These are phyloP conservation scores for Nitzschia palea DNA, from an alignment of 108 stramenopile genomes.

Conservation along the genomic window DNA sequence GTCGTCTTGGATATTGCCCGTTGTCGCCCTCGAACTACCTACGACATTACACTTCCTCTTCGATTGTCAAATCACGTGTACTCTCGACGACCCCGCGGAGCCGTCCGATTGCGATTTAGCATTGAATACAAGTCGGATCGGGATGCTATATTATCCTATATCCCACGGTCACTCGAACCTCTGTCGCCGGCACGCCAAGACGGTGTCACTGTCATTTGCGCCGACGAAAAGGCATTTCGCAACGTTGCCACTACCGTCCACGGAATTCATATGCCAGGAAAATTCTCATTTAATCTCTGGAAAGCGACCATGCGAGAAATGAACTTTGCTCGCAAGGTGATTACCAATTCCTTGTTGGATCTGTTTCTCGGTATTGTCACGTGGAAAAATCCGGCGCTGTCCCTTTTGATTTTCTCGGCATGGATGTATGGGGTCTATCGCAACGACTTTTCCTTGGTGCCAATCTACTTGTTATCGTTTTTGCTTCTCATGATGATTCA, in stretches of 20 bases:
- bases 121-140: constrained; percentile 58
- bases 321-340: constrained; percentile 36
- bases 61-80: constrained; percentile 59
- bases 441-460: constrained; percentile 48
- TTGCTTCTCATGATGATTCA: constrained; percentile 46
- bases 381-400: constrained; percentile 51
- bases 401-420: constrained; percentile 47
- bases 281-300: constrained; percentile 39
- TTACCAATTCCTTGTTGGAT: constrained; percentile 13
- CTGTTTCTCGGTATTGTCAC: constrained; percentile 33
- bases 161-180: constrained; percentile 25
- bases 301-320: constrained; percentile 56
- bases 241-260: constrained; percentile 71
- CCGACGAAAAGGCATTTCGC: constrained; percentile 62
- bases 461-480: constrained; percentile 45
- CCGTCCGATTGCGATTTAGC: constrained; percentile 61
- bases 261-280: constrained; percentile 61
- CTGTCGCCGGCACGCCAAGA: background rate
- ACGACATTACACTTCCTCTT: constrained; percentile 67
- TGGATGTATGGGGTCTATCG: constrained; percentile 73
- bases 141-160: constrained; percentile 62
- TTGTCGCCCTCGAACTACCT: constrained; percentile 54
- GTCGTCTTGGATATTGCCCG: constrained; percentile 58
- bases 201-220: constrained; percentile 47
- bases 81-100: constrained; percentile 49